Conservation (phyloP, 1,284 basidiomycete species). For the Marasmius fiardii region DNA sequence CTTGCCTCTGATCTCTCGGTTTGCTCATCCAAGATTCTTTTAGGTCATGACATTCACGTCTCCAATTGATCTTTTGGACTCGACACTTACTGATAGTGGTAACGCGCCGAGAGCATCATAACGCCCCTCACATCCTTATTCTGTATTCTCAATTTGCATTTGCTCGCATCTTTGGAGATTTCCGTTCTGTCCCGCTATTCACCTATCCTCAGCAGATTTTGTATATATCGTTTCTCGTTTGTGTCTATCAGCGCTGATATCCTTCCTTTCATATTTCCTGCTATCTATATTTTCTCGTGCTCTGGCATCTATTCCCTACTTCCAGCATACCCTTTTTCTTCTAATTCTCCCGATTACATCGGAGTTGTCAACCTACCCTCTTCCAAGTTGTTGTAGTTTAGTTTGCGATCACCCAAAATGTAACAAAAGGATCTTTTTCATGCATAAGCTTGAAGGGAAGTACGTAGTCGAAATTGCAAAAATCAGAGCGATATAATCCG, state of each 20-base stretch:
- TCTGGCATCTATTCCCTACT: no score
- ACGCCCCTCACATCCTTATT: background rate
- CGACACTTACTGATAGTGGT: background rate
- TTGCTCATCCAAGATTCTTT: conserved; percentile 5
- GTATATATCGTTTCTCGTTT: no score
- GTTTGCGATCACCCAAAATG: background rate
- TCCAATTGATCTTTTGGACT: conserved; percentile 36
- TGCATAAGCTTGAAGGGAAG: background rate
- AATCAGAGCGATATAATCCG: background rate
- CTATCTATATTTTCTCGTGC: no score
- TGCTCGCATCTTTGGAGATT: no score
- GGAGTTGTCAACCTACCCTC: background rate
- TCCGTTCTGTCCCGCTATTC: no score
- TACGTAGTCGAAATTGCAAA: background rate
- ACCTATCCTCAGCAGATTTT: no score
- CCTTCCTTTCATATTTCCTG: no score
- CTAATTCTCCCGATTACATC: no score
- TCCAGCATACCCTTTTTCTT: no score
- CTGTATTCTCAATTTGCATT: background rate
- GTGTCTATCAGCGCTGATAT: no score
- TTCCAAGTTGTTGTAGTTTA: background rate
- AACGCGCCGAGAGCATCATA: background rate
- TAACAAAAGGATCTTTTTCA: background rate
- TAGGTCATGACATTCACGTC: conserved; percentile 39
- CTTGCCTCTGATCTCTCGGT: conserved; percentile 1